A percentile compares a stretch with the other conserved stretches of the same genome.
phyloP scores from a whole-genome alignment of 257 asterid genomes.

The Fraxinus cuspidata region DNA sequence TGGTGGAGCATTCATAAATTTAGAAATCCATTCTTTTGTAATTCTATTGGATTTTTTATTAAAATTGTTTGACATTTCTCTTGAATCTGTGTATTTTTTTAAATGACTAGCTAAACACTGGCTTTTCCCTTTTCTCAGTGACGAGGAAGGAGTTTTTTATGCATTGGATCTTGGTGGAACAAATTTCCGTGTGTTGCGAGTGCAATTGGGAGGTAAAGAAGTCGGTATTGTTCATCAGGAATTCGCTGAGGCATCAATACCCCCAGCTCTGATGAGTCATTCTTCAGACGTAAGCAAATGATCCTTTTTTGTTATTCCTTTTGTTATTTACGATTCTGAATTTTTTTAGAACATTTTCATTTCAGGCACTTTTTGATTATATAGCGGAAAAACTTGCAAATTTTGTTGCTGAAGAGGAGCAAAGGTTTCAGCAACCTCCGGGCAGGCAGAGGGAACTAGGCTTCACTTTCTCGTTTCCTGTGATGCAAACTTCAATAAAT shows the following conservation, averaged over 20 bases:
- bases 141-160: slow-evolving; percentile 85
- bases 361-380: slow-evolving; percentile 72
- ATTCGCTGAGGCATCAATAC: slow-evolving; percentile 82
- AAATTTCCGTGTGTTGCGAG: slow-evolving; percentile 87
- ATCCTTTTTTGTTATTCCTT: neutral
- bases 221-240: slow-evolving; percentile 74
- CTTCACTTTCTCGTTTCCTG: slow-evolving; percentile 83
- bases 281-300: slow-evolving; percentile 50
- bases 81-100: slow-evolving; percentile 14
- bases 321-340: neutral
- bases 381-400: slow-evolving; percentile 63
- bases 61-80: neutral
- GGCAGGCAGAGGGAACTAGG: slow-evolving; percentile 71
- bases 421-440: slow-evolving; percentile 51
- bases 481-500: slow-evolving; percentile 79
- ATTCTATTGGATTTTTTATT: neutral
- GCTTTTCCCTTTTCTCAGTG: slow-evolving; percentile 39
- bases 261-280: slow-evolving; percentile 80
- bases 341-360: slow-evolving; percentile 5
- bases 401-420: slow-evolving; percentile 61
- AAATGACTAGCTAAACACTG: neutral
- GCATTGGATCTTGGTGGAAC: slow-evolving; percentile 98
- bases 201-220: slow-evolving; percentile 75
- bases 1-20: neutral
- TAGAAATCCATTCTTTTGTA: neutral